A percentile compares a stretch with the other conserved stretches of the same genome.
phyloP scores from a whole-genome alignment of 768 basidiomycete species.

The Leccinellum rugosiceps region DNA sequence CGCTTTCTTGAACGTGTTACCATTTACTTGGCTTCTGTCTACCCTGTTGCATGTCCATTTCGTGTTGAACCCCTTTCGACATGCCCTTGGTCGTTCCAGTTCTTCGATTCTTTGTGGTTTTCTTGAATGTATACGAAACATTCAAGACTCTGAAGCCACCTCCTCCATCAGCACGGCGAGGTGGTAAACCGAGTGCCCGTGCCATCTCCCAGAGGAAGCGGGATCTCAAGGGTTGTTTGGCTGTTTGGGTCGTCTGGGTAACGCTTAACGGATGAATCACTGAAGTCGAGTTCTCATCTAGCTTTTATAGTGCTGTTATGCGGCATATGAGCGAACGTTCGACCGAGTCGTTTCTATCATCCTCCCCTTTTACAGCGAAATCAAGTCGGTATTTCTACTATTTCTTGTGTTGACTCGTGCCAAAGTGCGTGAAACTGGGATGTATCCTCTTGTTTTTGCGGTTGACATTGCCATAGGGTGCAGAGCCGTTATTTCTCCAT shows the following conservation, averaged over 20 bases:
- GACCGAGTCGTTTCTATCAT: slow-evolving; percentile 67
- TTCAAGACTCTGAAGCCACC: slow-evolving; percentile 80
- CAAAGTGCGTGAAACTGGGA: slow-evolving; percentile 44
- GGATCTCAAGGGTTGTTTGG: slow-evolving; percentile 79
- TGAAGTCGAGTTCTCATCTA: slow-evolving; percentile 9
- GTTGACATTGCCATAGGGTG: slow-evolving; percentile 50
- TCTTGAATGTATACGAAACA: slow-evolving; percentile 79
- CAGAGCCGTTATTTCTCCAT: slow-evolving; percentile 82
- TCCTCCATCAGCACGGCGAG: slow-evolving; percentile 44
- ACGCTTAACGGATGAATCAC: slow-evolving; percentile 22
- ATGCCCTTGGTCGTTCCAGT: slow-evolving; percentile 71
- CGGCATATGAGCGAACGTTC: slow-evolving; percentile 60
- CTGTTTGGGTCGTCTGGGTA: slow-evolving; percentile 88
- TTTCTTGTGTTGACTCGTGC: slow-evolving; percentile 78
- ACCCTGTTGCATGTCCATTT: slow-evolving; percentile 9
- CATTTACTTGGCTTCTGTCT: not conserved
- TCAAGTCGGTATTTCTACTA: slow-evolving; percentile 69
- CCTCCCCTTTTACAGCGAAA: slow-evolving; percentile 80
- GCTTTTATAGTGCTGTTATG: slow-evolving; percentile 56
- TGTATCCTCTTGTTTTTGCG: slow-evolving; percentile 1
- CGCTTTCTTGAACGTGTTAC: not conserved
- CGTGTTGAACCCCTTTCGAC: not conserved
- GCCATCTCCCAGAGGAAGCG: slow-evolving; percentile 76
- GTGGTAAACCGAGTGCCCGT: slow-evolving; percentile 60
- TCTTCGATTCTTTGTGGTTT: slow-evolving; percentile 67